Conservation (phyloP, 1,284 basidiomycete genomes). For the Boletus mariae region DNA sequence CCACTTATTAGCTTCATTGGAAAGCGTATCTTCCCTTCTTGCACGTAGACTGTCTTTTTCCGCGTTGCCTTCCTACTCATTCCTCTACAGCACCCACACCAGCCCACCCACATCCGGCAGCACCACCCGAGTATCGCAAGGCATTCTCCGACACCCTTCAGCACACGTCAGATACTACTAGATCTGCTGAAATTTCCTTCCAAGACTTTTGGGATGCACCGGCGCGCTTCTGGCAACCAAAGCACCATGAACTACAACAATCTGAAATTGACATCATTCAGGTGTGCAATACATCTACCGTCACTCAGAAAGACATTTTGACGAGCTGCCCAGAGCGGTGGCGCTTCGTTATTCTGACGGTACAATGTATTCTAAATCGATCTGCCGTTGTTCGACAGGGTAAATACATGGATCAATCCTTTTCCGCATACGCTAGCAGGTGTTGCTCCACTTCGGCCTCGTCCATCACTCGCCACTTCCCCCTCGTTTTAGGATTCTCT, state of each 20-base stretch:
- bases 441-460: slow-evolving; percentile 84
- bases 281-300: slow-evolving; percentile 45
- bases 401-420: slow-evolving; percentile 55
- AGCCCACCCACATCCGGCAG: slow-evolving; percentile 72
- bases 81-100: slow-evolving; percentile 47
- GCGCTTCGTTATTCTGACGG: slow-evolving; percentile 54
- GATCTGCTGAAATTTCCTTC: slow-evolving; percentile 38
- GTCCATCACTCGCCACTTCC: slow-evolving; percentile 80
- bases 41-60: slow-evolving; percentile 36
- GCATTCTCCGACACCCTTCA: slow-evolving; percentile 58
- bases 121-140: slow-evolving; percentile 66
- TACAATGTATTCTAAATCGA: slow-evolving; percentile 1
- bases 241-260: slow-evolving; percentile 53
- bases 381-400: neutral
- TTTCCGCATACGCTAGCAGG: slow-evolving; percentile 89
- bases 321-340: slow-evolving; percentile 56
- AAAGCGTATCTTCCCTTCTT: slow-evolving; percentile 57
- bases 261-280: slow-evolving; percentile 76
- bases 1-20: slow-evolving; percentile 83
- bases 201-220: slow-evolving; percentile 82
- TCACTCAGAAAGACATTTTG: slow-evolving; percentile 1
- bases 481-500: slow-evolving; percentile 63
- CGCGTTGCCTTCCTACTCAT: slow-evolving; percentile 6
- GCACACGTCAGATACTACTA: slow-evolving; percentile 39
- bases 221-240: slow-evolving; percentile 60